These are phyloP conservation scores for Phaeotremella skinneri DNA, from an alignment of 768 basidiomycete genomes.

Conservation along the genomic window DNA sequence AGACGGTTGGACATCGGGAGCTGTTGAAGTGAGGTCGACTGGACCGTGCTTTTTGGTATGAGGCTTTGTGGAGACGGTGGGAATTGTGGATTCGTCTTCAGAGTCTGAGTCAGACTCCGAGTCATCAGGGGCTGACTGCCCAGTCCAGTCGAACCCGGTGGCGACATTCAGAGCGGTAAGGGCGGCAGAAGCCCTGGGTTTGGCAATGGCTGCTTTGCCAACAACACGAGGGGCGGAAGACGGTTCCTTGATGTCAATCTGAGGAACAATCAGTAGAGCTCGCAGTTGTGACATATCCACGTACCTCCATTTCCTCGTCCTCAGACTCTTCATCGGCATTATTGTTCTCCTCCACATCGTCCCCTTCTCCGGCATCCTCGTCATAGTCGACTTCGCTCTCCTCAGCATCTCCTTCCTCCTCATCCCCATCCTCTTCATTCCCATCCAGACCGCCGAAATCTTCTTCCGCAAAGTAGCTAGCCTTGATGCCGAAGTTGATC, in stretches of 20 bases:
- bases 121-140: conserved; percentile 47
- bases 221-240: conserved; percentile 36
- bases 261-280: neutral
- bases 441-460: conserved; percentile 56
- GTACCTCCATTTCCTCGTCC: conserved; percentile 50
- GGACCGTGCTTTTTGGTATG: conserved; percentile 57
- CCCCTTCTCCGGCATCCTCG: conserved; percentile 42
- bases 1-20: conserved; percentile 79
- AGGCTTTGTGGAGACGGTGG: conserved; percentile 39
- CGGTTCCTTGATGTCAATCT: conserved; percentile 8
- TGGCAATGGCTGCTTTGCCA: conserved; percentile 11
- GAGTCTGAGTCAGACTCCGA: conserved; percentile 56
- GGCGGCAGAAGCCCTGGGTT: conserved; percentile 12
- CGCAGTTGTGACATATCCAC: conserved; percentile 8
- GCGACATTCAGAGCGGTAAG: conserved; percentile 33
- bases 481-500: conserved; percentile 77
- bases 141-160: conserved; percentile 52
- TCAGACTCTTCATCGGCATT: conserved; percentile 50
- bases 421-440: conserved; percentile 42
- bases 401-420: conserved; percentile 36
- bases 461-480: conserved; percentile 74
- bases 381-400: conserved; percentile 32
- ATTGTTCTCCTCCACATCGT: conserved; percentile 41
- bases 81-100: conserved; percentile 32
- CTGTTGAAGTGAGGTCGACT: conserved; percentile 66